These are phyloP conservation scores for Dovyalis caffra DNA, from an alignment of 345 rosid genomes.

Conservation along the genomic window DNA sequence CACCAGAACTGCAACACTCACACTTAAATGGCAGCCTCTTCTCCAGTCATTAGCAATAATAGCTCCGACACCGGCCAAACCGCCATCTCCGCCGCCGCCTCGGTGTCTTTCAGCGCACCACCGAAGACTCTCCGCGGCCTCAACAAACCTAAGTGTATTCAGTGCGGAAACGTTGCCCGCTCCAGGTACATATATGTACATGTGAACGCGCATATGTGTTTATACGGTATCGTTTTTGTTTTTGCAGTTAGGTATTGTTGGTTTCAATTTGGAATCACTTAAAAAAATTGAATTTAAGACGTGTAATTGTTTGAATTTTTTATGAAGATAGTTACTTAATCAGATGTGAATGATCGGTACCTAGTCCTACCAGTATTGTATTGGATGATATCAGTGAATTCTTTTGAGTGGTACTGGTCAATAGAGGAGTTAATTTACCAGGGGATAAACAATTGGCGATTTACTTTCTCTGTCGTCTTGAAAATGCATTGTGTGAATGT, in stretches of 20 bases:
- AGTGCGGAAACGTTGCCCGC: conserved; percentile 97
- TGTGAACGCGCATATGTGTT: background rate
- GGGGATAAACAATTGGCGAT: background rate
- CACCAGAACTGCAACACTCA: background rate
- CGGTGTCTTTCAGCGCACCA: conserved; percentile 17
- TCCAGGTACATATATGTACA: conserved; percentile 51
- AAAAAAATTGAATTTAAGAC: background rate
- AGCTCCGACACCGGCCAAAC: conserved; percentile 15
- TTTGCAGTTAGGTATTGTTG: background rate
- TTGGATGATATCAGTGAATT: background rate
- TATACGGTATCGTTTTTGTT: background rate
- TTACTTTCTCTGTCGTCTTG: background rate
- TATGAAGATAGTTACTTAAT: background rate
- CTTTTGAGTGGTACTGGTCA: background rate
- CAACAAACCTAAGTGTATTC: conserved; percentile 93
- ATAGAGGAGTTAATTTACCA: background rate
- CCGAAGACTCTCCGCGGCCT: conserved; percentile 91
- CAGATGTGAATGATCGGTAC: background rate
- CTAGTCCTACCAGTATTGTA: background rate
- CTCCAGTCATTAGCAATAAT: conserved; percentile 20
- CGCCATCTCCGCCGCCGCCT: background rate
- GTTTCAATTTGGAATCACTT: background rate
- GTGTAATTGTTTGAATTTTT: background rate
- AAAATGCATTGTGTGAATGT: background rate
- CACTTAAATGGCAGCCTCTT: conserved; percentile 23